phyloP scores from a whole-genome alignment of 345 rosid species.

The Carallia pectinifolia region DNA sequence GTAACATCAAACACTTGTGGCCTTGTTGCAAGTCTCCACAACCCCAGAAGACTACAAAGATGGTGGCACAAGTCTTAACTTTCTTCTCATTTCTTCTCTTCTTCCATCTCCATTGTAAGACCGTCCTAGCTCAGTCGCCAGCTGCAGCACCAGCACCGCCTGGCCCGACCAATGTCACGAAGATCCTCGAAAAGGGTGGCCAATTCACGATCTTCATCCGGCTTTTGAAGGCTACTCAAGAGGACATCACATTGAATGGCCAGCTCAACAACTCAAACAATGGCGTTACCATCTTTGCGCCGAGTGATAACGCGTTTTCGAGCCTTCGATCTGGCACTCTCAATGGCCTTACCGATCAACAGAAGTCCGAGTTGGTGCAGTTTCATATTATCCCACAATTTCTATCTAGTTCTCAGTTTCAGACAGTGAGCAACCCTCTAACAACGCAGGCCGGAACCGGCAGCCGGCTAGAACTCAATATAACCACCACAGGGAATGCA shows the following conservation, averaged over 20 bases:
- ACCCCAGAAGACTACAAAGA: background rate
- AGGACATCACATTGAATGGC: constrained; percentile 24
- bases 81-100: constrained; percentile 10
- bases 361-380: constrained; percentile 37
- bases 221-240: constrained; percentile 32
- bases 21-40: background rate
- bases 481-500: constrained; percentile 30
- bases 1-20: constrained; percentile 12
- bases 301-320: constrained; percentile 34
- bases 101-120: constrained; percentile 22
- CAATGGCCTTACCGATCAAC: constrained; percentile 31
- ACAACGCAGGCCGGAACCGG: constrained; percentile 43
- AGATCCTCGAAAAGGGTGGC: constrained; percentile 40
- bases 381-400: constrained; percentile 36
- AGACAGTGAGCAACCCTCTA: constrained; percentile 43
- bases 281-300: constrained; percentile 41
- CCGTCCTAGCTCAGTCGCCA: constrained; percentile 28
- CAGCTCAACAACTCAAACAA: constrained; percentile 43
- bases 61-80: constrained; percentile 1
- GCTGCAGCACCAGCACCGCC: constrained; percentile 24
- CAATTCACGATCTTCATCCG: constrained; percentile 35
- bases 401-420: constrained; percentile 32
- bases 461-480: constrained; percentile 23
- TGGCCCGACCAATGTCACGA: constrained; percentile 34
- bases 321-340: constrained; percentile 41